These are phyloP conservation scores for Mycena capillaripes DNA, from an alignment of 768 basidiomycete species.

Conservation along the genomic window DNA sequence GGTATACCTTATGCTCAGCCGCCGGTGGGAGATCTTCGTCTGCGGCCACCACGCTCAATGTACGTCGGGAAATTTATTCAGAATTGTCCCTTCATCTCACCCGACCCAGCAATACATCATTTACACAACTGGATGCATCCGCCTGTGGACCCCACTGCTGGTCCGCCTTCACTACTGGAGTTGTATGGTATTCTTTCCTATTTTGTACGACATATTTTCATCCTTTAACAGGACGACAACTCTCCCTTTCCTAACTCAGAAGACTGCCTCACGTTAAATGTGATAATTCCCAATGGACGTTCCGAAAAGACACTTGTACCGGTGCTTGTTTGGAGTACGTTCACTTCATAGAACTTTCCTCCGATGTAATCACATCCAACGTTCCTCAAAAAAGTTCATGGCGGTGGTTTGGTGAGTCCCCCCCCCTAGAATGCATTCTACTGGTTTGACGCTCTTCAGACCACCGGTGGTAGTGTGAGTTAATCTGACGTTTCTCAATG, in stretches of 20 bases:
- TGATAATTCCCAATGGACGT: constrained; percentile 46
- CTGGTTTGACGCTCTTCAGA: no score
- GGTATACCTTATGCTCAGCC: constrained; percentile 53
- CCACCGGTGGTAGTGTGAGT: constrained; percentile 33
- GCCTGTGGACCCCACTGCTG: constrained; percentile 36
- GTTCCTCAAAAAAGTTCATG: constrained; percentile 25
- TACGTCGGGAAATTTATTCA: no score
- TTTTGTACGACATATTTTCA: no score
- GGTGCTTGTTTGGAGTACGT: constrained; percentile 45
- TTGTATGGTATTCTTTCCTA: constrained; percentile 11
- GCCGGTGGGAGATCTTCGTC: constrained; percentile 50
- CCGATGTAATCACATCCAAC: constrained; percentile 26
- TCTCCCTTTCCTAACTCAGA: constrained; percentile 30
- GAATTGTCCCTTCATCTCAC: no score
- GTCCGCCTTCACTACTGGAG: constrained; percentile 32
- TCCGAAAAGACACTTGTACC: constrained; percentile 44
- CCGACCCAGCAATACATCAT: constrained; percentile 50
- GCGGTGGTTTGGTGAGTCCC: constrained; percentile 30
- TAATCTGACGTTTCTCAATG: no score
- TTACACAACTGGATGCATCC: constrained; percentile 41
- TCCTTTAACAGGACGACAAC: constrained; percentile 35
- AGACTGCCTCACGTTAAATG: constrained; percentile 51
- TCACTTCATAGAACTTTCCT: not conserved
- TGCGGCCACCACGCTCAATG: constrained; percentile 48
- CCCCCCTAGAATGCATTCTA: not conserved